These are phyloP conservation scores for Diaporthe sp. DNA, from an alignment of 2,329 filamentous ascomycete genomes.

Conservation along the genomic window DNA sequence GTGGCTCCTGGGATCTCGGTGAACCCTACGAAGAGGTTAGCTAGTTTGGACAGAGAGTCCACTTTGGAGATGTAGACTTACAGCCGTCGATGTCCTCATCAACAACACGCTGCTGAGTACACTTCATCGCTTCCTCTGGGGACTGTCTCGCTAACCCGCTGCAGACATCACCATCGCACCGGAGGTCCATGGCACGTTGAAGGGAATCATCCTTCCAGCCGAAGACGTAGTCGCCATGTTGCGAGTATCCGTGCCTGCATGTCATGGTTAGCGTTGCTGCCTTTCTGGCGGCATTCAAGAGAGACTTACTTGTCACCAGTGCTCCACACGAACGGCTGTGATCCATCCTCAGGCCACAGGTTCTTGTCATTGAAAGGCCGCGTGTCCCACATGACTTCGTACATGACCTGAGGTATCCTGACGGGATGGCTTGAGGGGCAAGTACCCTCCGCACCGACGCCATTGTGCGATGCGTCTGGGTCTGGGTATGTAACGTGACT, in stretches of 20 bases:
- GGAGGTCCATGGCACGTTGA: slow-evolving; percentile 46
- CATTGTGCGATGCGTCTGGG: slow-evolving; percentile 48
- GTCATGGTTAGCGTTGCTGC: neutral
- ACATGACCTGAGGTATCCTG: slow-evolving; percentile 47
- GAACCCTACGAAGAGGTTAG: slow-evolving; percentile 1
- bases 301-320: slow-evolving; percentile 50
- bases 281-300: too few relatives aligned
- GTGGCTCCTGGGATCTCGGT: slow-evolving; percentile 2
- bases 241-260: slow-evolving; percentile 50
- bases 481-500: slow-evolving; percentile 61
- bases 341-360: slow-evolving; percentile 50
- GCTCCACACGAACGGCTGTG: slow-evolving; percentile 49
- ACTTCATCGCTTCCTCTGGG: slow-evolving; percentile 22
- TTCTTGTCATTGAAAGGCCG: slow-evolving; percentile 39
- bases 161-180: slow-evolving; percentile 22
- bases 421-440: slow-evolving; percentile 48
- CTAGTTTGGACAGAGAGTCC: neutral
- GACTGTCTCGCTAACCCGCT: neutral
- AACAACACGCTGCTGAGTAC: neutral
- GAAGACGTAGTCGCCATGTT: slow-evolving; percentile 57
- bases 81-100: slow-evolving; percentile 24
- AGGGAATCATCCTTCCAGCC: slow-evolving; percentile 53
- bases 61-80: neutral
- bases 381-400: slow-evolving; percentile 48
- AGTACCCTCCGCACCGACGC: slow-evolving; percentile 56